A percentile compares a stretch with the other conserved stretches of the same genome.
phyloP scores from a whole-genome alignment of 257 asterid genomes.

The Galeopsis tetrahit region DNA sequence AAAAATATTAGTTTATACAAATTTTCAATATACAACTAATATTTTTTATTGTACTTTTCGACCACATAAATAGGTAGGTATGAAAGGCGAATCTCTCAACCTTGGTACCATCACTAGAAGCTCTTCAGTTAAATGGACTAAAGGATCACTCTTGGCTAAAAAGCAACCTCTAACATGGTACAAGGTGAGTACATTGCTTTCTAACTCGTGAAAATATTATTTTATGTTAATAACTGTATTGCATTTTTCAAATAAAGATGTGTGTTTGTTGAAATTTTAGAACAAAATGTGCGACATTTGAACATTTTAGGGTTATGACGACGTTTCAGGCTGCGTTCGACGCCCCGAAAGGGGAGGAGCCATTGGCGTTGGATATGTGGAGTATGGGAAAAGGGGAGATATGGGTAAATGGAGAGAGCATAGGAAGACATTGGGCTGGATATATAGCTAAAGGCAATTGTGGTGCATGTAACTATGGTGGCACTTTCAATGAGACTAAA shows the following conservation, averaged over 20 bases:
- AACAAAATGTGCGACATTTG: not conserved
- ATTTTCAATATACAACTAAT: not conserved
- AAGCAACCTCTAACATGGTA: constrained; percentile 90
- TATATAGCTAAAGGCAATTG: constrained; percentile 63
- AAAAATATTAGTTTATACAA: not conserved
- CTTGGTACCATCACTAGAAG: constrained; percentile 39
- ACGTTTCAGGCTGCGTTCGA: constrained; percentile 53
- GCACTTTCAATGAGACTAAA: constrained; percentile 59
- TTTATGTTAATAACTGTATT: too few relatives aligned
- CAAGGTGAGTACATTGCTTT: constrained; percentile 53
- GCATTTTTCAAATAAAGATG: too few relatives aligned
- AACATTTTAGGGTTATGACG: not conserved
- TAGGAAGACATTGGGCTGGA: constrained; percentile 80
- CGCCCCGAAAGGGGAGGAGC: constrained; percentile 62
- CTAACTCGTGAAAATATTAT: too few relatives aligned
- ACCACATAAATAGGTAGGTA: constrained; percentile 56
- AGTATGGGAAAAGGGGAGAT: constrained; percentile 79
- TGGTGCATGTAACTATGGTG: constrained; percentile 58
- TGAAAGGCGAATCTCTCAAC: constrained; percentile 62
- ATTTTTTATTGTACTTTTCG: not conserved
- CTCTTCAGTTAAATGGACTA: constrained; percentile 55
- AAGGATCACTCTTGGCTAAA: constrained; percentile 54
- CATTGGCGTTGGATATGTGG: constrained; percentile 65
- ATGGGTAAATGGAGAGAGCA: constrained; percentile 72
- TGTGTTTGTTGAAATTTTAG: too few relatives aligned